These are phyloP conservation scores for Trichoderma sp. DNA, from an alignment of 2,329 filamentous ascomycete genomes.

Conservation along the genomic window DNA sequence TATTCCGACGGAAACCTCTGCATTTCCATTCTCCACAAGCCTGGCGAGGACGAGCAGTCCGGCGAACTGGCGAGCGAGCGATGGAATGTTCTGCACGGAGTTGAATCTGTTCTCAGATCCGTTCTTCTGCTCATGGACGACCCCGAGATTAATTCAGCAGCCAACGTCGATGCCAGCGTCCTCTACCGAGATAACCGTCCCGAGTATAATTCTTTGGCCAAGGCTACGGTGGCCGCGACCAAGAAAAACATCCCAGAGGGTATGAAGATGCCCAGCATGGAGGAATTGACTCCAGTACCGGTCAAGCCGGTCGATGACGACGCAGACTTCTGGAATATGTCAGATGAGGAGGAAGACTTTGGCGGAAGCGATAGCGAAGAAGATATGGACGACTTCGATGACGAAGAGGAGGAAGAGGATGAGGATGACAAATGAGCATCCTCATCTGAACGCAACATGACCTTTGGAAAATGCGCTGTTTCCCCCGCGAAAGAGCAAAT, in stretches of 20 bases:
- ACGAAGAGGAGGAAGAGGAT: constrained; percentile 55
- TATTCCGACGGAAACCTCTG: constrained; percentile 89
- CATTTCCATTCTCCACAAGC: constrained; percentile 93
- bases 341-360: constrained; percentile 75
- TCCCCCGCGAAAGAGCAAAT: background rate
- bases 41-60: constrained; percentile 90
- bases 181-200: constrained; percentile 74
- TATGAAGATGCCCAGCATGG: constrained; percentile 78
- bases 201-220: constrained; percentile 70
- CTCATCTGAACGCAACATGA: background rate
- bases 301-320: constrained; percentile 66
- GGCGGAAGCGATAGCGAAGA: constrained; percentile 71
- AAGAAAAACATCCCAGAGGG: constrained; percentile 77
- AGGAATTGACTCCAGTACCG: constrained; percentile 61
- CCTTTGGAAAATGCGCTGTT: background rate
- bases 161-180: constrained; percentile 91
- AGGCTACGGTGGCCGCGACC: constrained; percentile 69
- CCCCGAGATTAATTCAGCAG: constrained; percentile 88
- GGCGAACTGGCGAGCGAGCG: constrained; percentile 88
- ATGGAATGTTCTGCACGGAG: constrained; percentile 91
- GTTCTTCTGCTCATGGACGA: constrained; percentile 91
- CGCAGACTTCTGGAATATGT: constrained; percentile 80
- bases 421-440: constrained; percentile 47
- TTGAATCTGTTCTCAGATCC: constrained; percentile 91
- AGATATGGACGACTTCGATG: constrained; percentile 56